Conservation (phyloP, 2,329 filamentous ascomycete species). For the Cadophora malorum region DNA sequence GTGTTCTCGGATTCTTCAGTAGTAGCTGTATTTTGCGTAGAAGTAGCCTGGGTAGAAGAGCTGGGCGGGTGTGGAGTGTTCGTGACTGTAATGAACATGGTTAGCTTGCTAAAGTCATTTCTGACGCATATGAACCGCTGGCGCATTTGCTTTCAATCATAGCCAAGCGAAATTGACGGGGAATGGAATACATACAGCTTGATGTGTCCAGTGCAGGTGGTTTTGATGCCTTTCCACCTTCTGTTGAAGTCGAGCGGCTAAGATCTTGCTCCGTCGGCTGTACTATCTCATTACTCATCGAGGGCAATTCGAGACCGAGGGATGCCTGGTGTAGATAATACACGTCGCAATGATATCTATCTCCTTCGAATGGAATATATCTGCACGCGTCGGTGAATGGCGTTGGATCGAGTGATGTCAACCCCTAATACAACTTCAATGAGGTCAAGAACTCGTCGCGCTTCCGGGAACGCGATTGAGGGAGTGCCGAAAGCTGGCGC, state of each 20-base stretch:
- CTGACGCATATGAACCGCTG: background rate
- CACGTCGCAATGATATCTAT: slow-evolving; percentile 24
- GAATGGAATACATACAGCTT: slow-evolving; percentile 38
- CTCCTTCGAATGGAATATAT: slow-evolving; percentile 26
- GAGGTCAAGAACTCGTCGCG: slow-evolving; percentile 29
- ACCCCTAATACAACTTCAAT: slow-evolving; percentile 28
- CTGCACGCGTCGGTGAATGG: slow-evolving; percentile 34
- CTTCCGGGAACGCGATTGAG: slow-evolving; percentile 26
- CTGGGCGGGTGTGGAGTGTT: slow-evolving; percentile 41
- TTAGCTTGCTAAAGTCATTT: slow-evolving; percentile 34
- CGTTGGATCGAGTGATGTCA: slow-evolving; percentile 21
- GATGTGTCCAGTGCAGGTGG: slow-evolving; percentile 44
- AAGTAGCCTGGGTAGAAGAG: slow-evolving; percentile 41
- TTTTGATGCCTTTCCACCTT: slow-evolving; percentile 41
- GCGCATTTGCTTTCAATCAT: slow-evolving; percentile 24
- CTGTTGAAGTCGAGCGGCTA: slow-evolving; percentile 42
- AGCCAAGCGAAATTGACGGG: background rate
- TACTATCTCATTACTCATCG: slow-evolving; percentile 48
- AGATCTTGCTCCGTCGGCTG: slow-evolving; percentile 46
- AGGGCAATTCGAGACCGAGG: slow-evolving; percentile 42
- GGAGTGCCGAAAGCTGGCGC: slow-evolving; percentile 26
- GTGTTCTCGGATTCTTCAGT: slow-evolving; percentile 43
- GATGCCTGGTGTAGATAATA: slow-evolving; percentile 23
- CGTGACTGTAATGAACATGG: slow-evolving; percentile 34
- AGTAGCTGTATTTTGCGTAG: slow-evolving; percentile 42